Evolutionary conservation across 495 filamentous ascomycete genomes (phyloP).

Genomic region (Aspergillus indologenus): DNA sequence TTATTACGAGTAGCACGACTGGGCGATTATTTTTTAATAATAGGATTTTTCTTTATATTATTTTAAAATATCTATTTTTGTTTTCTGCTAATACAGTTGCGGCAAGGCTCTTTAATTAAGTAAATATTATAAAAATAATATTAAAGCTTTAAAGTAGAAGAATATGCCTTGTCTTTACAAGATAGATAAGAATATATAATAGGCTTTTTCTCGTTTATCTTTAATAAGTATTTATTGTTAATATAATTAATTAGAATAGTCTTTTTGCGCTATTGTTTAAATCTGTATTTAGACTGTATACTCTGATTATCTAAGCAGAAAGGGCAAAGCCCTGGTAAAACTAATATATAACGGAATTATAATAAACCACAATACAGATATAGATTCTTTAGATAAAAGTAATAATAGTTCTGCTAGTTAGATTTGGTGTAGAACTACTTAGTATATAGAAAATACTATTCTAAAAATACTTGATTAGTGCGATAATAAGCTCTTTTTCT

Average conservation of each 20-base stretch:
- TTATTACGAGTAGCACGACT: neutral
- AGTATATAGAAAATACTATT: conserved; percentile 8
- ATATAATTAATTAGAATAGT: conserved; percentile 12
- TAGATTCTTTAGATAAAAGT: conserved; percentile 5
- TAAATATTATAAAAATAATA: conserved; percentile 9
- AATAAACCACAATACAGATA: conserved; percentile 8
- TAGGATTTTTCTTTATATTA: neutral
- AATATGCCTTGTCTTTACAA: conserved; percentile 4
- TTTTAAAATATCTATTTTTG: conserved; percentile 11
- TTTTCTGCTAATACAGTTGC: conserved; percentile 10
- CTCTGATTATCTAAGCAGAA: conserved; percentile 8
- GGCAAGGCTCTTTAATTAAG: conserved; percentile 8
- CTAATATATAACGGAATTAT: conserved; percentile 11
- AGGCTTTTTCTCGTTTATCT: conserved; percentile 7
- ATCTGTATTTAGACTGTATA: conserved; percentile 4
- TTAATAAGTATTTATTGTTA: conserved; percentile 7
- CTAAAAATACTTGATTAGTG: conserved; percentile 10
- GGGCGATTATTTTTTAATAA: neutral
- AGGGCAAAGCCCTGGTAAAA: conserved; percentile 8
- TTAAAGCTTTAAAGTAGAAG: neutral
- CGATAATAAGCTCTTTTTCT: conserved; percentile 20
- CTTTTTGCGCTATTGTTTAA: conserved; percentile 9
- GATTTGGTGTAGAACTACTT: conserved; percentile 2
- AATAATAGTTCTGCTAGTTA: conserved; percentile 4
- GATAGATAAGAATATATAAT: conserved; percentile 6